Base-by-base conservation (phyloP, 805 yeast genomes). In the Barnettozyma californica region DNA sequence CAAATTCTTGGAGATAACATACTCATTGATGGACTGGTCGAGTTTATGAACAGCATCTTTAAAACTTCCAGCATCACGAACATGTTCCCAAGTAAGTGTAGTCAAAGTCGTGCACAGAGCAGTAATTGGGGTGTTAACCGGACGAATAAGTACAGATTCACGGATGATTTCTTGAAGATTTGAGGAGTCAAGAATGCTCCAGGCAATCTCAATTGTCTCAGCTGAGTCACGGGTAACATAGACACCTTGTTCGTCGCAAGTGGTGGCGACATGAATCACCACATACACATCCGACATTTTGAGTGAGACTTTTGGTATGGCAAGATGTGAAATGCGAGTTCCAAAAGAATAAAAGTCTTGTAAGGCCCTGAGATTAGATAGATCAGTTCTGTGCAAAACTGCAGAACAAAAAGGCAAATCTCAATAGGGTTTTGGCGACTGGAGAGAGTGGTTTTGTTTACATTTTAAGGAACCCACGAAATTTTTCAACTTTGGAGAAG, bases 141-240 rank as follows among this genome's bases (percentile, higher is more conserved):
- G 91, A 50, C 78, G 75, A 26, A 83, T 78, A 52, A 80, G 60
- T 9, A 73, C 68, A 14, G 77, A 68, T 46, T 71, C 78, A n/a
- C 65, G 61, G 49, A 69, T 64, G 31, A 69, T 61, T 48, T 68
- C 70, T 29, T 70, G 68, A 47, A 82, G 65, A 2, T 78, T 70
- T 5, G 66, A 58, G 18, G 86, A 75, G 59, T 84, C 81, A 16
- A 87, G 66, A 4, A 82, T 58, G 26, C 75, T 66, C 87, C 92
- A 88, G 4, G 87, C 79, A 14, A 88, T 63, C 60, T 81, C 87
- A 33, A 81, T 74, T 48, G 83, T 70, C 62, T 84, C 90, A 5
- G 84, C 73, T 29, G 86, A 74, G 64, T 87, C 95, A 58, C 78
- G 80, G 29, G 82, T 68, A 44, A 79, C 76, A 56, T 77, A 75